phyloP scores from a whole-genome alignment of 2,329 filamentous ascomycete species.

The Colletotrichum acutatum region DNA sequence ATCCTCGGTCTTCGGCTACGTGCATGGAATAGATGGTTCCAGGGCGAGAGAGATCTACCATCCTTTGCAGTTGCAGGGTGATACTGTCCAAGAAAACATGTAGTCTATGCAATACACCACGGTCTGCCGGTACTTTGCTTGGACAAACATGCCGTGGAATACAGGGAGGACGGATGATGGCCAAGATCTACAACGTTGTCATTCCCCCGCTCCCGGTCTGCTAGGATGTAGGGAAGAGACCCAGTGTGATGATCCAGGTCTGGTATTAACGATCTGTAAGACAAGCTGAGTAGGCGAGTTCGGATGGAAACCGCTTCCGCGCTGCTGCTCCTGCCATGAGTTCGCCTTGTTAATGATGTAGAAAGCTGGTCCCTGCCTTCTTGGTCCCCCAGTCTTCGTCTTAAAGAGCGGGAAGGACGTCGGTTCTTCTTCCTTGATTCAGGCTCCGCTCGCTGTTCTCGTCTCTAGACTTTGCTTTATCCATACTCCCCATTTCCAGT shows the following conservation, averaged over 20 bases:
- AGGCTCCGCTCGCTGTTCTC: neutral
- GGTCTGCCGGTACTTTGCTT: constrained; percentile 9
- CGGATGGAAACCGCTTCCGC: neutral
- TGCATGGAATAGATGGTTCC: neutral
- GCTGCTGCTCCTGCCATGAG: neutral
- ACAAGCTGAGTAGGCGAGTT: neutral
- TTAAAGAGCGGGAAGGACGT: neutral
- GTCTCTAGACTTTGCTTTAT: neutral
- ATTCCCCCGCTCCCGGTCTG: constrained; percentile 24
- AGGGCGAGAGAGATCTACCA: neutral
- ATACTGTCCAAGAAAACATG: neutral
- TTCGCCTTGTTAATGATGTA: neutral
- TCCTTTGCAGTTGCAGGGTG: neutral
- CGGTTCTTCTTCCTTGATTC: neutral
- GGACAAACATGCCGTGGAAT: neutral
- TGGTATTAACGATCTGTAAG: neutral
- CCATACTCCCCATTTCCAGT: neutral
- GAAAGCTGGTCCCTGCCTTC: neutral
- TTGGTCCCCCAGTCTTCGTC: neutral
- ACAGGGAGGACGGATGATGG: constrained; percentile 2
- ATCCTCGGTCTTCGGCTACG: neutral
- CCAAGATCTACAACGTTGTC: constrained; percentile 18
- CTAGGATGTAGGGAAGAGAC: neutral
- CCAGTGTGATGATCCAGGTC: neutral
- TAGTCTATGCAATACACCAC: no score